These are phyloP conservation scores for Fusarium metavorans DNA, from an alignment of 2,329 filamentous ascomycete genomes.

Conservation along the genomic window DNA sequence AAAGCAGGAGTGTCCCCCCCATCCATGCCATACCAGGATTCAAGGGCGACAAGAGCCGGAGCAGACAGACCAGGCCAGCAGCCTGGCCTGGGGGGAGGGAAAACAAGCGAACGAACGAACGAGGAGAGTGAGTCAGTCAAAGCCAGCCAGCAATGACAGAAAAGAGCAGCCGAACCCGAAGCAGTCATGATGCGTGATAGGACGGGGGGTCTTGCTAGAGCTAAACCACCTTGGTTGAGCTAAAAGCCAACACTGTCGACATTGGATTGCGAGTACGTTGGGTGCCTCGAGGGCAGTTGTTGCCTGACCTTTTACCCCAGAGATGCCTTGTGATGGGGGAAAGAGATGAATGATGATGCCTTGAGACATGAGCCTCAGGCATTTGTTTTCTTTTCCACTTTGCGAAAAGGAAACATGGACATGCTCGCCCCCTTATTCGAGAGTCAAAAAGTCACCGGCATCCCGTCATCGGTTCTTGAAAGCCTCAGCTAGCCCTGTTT, in stretches of 20 bases:
- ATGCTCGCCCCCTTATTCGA: neutral
- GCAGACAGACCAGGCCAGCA: constrained; percentile 8
- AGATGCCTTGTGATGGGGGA: neutral
- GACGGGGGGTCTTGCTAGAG: neutral
- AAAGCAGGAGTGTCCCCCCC: neutral
- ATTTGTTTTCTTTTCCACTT: neutral
- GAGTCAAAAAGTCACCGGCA: constrained; percentile 8
- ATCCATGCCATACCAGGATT: neutral
- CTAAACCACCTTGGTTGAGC: constrained; percentile 20
- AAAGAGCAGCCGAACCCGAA: constrained; percentile 21
- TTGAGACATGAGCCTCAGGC: constrained; percentile 5
- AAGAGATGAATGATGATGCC: neutral
- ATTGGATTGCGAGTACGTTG: neutral
- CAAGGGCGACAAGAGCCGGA: constrained; percentile 12
- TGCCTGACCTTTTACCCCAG: constrained; percentile 14
- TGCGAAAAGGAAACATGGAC: neutral
- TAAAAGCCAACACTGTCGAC: neutral
- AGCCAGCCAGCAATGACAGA: constrained; percentile 16
- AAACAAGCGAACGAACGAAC: neutral
- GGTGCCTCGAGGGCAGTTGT: constrained; percentile 25
- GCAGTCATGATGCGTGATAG: constrained; percentile 18
- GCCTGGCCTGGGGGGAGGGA: neutral
- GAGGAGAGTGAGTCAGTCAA: constrained; percentile 19
- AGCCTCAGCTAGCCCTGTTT: constrained; percentile 15
- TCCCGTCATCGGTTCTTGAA: constrained; percentile 10